Evolutionary conservation across 2,329 filamentous ascomycete species (phyloP).

Genomic region (Didymella exigua): DNA sequence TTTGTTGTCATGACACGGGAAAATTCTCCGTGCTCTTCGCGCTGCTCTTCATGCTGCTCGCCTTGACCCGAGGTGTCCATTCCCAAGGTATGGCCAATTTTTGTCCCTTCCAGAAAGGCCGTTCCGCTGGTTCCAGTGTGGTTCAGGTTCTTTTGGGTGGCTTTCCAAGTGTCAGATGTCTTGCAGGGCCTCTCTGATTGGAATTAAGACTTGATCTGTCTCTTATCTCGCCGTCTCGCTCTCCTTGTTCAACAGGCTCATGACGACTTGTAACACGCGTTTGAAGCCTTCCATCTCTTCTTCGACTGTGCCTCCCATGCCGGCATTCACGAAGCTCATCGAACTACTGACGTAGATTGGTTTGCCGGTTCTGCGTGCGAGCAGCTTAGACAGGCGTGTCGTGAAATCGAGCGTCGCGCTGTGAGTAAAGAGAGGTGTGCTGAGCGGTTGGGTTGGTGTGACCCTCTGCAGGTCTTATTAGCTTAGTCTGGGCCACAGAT

Average conservation of each 20-base stretch:
- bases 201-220: not conserved
- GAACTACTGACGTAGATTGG: slow-evolving; percentile 93
- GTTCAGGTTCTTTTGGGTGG: not conserved
- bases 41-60: too few relatives aligned
- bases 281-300: slow-evolving; percentile 93
- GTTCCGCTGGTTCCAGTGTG: too few relatives aligned
- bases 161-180: too few relatives aligned
- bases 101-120: too few relatives aligned
- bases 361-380: slow-evolving; percentile 72
- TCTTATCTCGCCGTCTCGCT: not conserved
- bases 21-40: too few relatives aligned
- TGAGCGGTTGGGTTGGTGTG: slow-evolving; percentile 65
- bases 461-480: slow-evolving; percentile 39
- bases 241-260: slow-evolving; percentile 33
- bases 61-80: too few relatives aligned
- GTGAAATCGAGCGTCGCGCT: slow-evolving; percentile 85
- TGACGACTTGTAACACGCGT: slow-evolving; percentile 72
- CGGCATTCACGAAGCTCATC: slow-evolving; percentile 74
- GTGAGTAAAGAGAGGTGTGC: slow-evolving; percentile 78
- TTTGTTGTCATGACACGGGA: too few relatives aligned
- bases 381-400: slow-evolving; percentile 78
- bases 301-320: slow-evolving; percentile 80
- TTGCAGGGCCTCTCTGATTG: not conserved
- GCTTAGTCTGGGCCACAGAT: slow-evolving; percentile 1
- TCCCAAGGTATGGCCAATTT: too few relatives aligned